phyloP scores from a whole-genome alignment of 768 basidiomycete species.

The Phallus indusiatus region DNA sequence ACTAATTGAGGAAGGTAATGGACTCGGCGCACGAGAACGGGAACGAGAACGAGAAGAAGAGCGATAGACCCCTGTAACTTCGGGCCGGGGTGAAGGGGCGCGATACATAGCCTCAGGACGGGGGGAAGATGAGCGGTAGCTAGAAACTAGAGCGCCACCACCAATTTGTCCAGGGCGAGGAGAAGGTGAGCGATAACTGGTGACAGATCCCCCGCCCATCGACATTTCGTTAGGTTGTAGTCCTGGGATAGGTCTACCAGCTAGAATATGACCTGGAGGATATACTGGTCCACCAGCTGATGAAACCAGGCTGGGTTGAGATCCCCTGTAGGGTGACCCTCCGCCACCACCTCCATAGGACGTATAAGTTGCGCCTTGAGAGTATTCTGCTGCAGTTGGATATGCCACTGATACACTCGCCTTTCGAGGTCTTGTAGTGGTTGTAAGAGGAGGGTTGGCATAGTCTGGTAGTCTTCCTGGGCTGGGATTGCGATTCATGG shows the following conservation, averaged over 20 bases:
- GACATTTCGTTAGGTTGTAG: neutral
- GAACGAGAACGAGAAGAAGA: neutral
- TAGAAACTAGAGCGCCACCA: neutral
- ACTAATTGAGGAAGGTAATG: neutral
- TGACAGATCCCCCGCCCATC: neutral
- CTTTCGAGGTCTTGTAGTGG: constrained; percentile 1
- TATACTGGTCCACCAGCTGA: constrained; percentile 30
- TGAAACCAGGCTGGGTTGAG: neutral
- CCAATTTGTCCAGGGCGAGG: neutral
- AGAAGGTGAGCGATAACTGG: neutral
- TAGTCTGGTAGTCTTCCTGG: neutral
- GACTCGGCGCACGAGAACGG: neutral
- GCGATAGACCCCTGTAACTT: neutral
- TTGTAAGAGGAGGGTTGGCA: neutral
- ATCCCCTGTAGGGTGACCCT: neutral
- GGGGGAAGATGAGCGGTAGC: neutral
- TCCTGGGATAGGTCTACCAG: constrained; percentile 38
- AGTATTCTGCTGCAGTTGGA: constrained; percentile 2
- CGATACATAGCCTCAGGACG: neutral
- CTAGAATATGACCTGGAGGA: constrained; percentile 47
- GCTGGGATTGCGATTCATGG: neutral
- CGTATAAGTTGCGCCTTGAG: neutral
- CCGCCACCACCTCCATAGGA: neutral
- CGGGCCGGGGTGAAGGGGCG: neutral
- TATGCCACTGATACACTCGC: neutral